Evolutionary conservation across 2,329 filamentous ascomycete genomes (phyloP).

Genomic region (Trichoderma oligosporum): DNA sequence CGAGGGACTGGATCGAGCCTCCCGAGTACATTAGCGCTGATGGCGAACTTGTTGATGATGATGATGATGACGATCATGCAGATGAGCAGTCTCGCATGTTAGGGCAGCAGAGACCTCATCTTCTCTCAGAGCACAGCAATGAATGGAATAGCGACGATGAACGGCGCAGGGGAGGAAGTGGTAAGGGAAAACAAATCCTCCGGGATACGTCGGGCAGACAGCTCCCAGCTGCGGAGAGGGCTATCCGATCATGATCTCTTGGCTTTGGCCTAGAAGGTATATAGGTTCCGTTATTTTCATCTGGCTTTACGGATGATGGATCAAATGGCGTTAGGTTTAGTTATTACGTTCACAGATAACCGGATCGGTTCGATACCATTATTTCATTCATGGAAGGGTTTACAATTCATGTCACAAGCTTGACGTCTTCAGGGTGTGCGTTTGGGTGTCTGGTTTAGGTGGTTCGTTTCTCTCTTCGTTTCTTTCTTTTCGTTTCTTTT

Average conservation of each 20-base stretch:
- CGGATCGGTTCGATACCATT: slow-evolving; percentile 29
- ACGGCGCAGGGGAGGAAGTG: slow-evolving; percentile 36
- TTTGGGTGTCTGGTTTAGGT: not conserved
- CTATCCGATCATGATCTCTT: slow-evolving; percentile 35
- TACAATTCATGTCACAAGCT: slow-evolving; percentile 8
- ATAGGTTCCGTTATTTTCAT: not conserved
- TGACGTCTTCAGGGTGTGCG: slow-evolving; percentile 2
- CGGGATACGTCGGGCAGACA: slow-evolving; percentile 50
- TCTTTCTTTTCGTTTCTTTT: not conserved
- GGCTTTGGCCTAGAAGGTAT: not conserved
- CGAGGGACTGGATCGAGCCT: slow-evolving; percentile 74
- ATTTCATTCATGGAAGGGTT: slow-evolving; percentile 1
- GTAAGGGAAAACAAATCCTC: slow-evolving; percentile 44
- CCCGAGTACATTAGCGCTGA: slow-evolving; percentile 72
- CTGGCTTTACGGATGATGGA: not conserved
- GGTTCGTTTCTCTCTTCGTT: slow-evolving; percentile 6
- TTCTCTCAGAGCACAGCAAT: slow-evolving; percentile 29
- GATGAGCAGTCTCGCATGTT: slow-evolving; percentile 60
- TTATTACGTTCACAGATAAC: slow-evolving; percentile 21
- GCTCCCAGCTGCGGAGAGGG: slow-evolving; percentile 51
- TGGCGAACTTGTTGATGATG: slow-evolving; percentile 62
- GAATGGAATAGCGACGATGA: slow-evolving; percentile 48
- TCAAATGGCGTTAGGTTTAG: slow-evolving; percentile 26
- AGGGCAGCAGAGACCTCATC: slow-evolving; percentile 35
- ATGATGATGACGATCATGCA: slow-evolving; percentile 47